Conservation (phyloP, 1,284 basidiomycete species). For the Omphalotus olearius region DNA sequence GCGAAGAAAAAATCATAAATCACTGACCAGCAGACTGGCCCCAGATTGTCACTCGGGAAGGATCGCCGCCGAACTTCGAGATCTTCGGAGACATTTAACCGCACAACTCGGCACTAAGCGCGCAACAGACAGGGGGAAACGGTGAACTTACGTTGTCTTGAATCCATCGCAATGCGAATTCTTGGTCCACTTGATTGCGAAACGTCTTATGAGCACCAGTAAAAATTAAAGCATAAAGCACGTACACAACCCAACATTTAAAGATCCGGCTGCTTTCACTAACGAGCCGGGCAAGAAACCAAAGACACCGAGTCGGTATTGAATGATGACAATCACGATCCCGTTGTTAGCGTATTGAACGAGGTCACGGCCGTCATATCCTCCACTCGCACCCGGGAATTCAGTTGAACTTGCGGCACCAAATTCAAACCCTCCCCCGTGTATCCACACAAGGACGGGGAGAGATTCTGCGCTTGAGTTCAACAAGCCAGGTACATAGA, state of each 20-base stretch:
- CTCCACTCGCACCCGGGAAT: constrained; percentile 12
- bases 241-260: constrained; percentile 25
- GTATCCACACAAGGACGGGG: constrained; percentile 33
- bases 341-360: constrained; percentile 14
- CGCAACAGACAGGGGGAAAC: not conserved
- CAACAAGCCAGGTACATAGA: constrained; percentile 15
- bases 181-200: constrained; percentile 23
- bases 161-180: constrained; percentile 27
- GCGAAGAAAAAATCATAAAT: not conserved
- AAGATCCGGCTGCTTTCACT: constrained; percentile 20
- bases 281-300: constrained; percentile 20
- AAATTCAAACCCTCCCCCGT: constrained; percentile 26
- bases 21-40: constrained; percentile 25
- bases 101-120: not conserved
- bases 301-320: constrained; percentile 20
- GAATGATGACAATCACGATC: constrained; percentile 19
- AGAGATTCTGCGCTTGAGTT: constrained; percentile 16
- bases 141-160: constrained; percentile 22
- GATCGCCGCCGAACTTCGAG: constrained; percentile 26
- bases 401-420: constrained; percentile 11
- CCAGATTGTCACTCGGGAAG: constrained; percentile 27
- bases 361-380: constrained; percentile 14
- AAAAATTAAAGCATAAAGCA: constrained; percentile 19
- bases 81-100: constrained; percentile 12
- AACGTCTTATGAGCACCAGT: too few relatives aligned